Evolutionary conservation across 176 grass and related monocot species (phyloP).

Genomic region (Zea mays): DNA sequence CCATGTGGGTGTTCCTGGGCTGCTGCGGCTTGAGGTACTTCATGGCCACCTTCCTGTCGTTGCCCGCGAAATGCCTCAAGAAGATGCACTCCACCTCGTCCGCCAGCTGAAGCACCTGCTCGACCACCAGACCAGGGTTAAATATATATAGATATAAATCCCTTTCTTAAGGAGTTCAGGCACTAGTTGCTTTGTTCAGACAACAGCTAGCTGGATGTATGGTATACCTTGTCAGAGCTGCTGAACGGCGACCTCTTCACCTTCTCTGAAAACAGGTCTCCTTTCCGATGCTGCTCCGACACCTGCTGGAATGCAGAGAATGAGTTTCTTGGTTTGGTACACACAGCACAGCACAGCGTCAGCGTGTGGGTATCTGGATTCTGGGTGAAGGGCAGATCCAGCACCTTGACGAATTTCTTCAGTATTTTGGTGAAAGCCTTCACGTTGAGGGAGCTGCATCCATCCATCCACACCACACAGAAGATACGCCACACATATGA

Average conservation of each 20-base stretch:
- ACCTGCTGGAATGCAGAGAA: slow-evolving; percentile 62
- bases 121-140: neutral
- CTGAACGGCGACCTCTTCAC: slow-evolving; percentile 73
- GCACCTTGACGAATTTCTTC: slow-evolving; percentile 94
- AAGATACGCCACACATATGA: slow-evolving; percentile 19
- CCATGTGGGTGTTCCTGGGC: slow-evolving; percentile 68
- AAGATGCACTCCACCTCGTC: slow-evolving; percentile 92
- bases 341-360: neutral
- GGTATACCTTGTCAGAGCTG: slow-evolving; percentile 85
- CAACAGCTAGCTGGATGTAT: neutral
- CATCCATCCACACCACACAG: slow-evolving; percentile 36
- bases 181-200: neutral
- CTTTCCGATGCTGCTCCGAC: slow-evolving; percentile 58
- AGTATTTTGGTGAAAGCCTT: slow-evolving; percentile 90
- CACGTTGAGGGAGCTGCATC: slow-evolving; percentile 77
- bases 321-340: neutral
- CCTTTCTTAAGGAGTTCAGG: neutral
- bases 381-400: neutral
- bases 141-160: neutral
- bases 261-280: slow-evolving; percentile 61
- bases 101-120: slow-evolving; percentile 73
- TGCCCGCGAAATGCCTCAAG: slow-evolving; percentile 63
- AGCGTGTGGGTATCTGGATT: neutral
- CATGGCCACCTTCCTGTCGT: slow-evolving; percentile 76
- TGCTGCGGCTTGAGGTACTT: slow-evolving; percentile 82